These are phyloP conservation scores for Coccomyxa sp. DNA, from an alignment of 139 green algal species.

Conservation along the genomic window DNA sequence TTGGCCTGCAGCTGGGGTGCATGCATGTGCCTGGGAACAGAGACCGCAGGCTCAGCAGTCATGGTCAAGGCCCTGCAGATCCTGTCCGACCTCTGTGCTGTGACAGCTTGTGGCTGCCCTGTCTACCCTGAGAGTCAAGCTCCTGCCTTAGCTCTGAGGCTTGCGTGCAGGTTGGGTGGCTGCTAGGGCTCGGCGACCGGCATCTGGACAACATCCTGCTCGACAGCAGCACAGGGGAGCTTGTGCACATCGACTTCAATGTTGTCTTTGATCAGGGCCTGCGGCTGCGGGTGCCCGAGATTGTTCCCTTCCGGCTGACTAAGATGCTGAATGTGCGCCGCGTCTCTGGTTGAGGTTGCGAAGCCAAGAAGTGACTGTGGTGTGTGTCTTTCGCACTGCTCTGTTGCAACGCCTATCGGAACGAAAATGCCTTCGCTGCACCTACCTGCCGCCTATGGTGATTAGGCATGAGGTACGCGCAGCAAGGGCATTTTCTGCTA, in stretches of 20 bases:
- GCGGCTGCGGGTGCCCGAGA: conserved; percentile 75
- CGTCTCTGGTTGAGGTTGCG: not conserved
- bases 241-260: conserved; percentile 74
- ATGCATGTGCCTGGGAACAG: no score
- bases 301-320: conserved; percentile 89
- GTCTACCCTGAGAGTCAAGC: no score
- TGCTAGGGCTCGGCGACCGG: conserved; percentile 86
- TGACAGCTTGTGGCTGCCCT: no score
- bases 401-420: not conserved
- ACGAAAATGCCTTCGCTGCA: not conserved
- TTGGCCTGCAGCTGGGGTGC: no score
- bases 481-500: not conserved
- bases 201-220: conserved; percentile 92
- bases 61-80: no score
- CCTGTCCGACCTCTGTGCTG: no score
- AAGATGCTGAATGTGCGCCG: conserved; percentile 38
- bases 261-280: conserved; percentile 65
- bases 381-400: not conserved
- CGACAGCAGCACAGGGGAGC: conserved; percentile 43
- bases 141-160: no score
- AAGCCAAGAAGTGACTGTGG: no score
- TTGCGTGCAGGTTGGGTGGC: conserved; percentile 65
- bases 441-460: not conserved
- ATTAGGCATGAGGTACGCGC: not conserved
- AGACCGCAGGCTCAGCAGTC: no score